Evolutionary conservation across 106 monocot species (phyloP), one percentile per base, ranked within the genome.

Genomic region (Xerophyta viscosa): DNA sequence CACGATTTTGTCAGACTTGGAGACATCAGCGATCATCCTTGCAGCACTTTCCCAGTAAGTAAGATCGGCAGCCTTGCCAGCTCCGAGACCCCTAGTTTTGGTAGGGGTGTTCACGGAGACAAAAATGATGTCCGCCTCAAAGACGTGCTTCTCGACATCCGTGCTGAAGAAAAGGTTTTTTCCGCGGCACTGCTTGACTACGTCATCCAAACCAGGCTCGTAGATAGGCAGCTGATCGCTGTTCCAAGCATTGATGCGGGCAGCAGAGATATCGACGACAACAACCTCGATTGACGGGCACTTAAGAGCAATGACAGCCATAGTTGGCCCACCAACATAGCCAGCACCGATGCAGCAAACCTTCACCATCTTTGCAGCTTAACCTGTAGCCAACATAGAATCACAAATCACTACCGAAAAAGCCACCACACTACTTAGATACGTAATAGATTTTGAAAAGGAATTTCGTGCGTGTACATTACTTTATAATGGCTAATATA

Each of bases 1-100:
- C 2, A 62, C 62, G 27, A 62, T 62, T 36, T 62, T 62, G 24
- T 62, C 62, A 19, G 62, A 62, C 50, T 49, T 62, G 24, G 62
- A 15, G 12, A 62, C 62, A 19, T 62, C 62, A 31, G 50, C 49
- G 11, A 62, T 61, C 61, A 61, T 61, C 17, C 62, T 31, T 7
- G 62, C 62, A 21, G 50, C 62, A 19, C 62, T 62, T 37, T 62
- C 62, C 62, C 62, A 62, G 24, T 62, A 62, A 24, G 62, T 62
- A 17, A 62, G 62, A 20, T 62, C 62, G 2, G 62, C 62, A 26
- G 62, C 62, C 62, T 62, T 62, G 39, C 50, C 62, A 18, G 62
- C 62, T 1, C 62, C 62, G 17, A 62, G 62, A 10, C 62, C 62
- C 7, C 50, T 31, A 6, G 62, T 58, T 21, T 58, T 58, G n/a